Percentiles rank a stretch among this genome's conserved stretches.
Conservation (phyloP, 345 rosid genomes). For the Syzygium aqueum region DNA sequence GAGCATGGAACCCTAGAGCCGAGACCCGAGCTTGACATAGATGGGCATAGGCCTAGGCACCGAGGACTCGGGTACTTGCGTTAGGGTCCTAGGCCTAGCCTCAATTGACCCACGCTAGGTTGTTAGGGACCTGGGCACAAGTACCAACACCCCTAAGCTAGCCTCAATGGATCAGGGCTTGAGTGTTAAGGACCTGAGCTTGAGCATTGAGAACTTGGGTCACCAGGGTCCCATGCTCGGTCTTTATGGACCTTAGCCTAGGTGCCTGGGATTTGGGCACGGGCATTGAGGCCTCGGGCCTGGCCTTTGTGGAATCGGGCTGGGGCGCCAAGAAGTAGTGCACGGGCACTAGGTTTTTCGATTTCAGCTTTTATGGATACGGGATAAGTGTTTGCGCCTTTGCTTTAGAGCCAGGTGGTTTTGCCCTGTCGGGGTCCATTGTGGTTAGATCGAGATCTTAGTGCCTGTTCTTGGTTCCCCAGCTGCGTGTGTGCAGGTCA, state of each 20-base stretch:
- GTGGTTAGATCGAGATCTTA: neutral
- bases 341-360: accelerated
- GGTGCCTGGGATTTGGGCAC: too few relatives aligned
- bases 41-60: neutral
- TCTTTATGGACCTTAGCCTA: neutral
- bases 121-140: neutral
- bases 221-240: accelerated
- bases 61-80: too few relatives aligned
- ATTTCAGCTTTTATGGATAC: neutral
- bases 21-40: neutral
- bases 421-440: neutral
- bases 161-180: neutral
- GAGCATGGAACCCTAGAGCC: accelerated
- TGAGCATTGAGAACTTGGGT: neutral
- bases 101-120: neutral
- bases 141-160: neutral
- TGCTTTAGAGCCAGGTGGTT: neutral
- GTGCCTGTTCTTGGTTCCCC: neutral
- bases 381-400: accelerated
- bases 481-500: too few relatives aligned
- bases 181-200: neutral
- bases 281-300: accelerated
- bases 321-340: neutral
- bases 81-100: accelerated
- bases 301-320: neutral